Evolutionary conservation across 345 rosid genomes (phyloP), one percentile per base, ranked within the genome.

Genomic region (Populus nigra): DNA sequence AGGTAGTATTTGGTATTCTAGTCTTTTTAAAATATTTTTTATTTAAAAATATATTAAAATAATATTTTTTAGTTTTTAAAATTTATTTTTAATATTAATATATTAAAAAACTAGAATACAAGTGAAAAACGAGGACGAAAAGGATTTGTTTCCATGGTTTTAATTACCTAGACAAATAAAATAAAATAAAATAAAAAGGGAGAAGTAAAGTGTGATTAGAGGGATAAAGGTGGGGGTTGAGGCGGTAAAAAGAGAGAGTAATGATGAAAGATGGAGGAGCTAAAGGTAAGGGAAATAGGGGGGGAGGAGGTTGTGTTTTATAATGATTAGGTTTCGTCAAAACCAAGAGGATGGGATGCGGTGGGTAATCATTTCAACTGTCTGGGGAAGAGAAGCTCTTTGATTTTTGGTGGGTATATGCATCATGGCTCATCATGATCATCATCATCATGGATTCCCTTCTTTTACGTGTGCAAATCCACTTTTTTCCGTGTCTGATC

Each of bases 261-360:
- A 79, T 80, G 85, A 84, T 88, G 78, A 68, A 1, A 39, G 23
- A 7, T 20, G 27, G 80, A 53, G 74, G 50, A 47, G 72, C 68
- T 71, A 84, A 82, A 81, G 80, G 36, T 75, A 72, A 79, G 77
- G 78, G 72, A 62, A 29, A 73, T 63, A 65, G 5, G 69, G 61
- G 66, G 43, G 45, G 45, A 38, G 43, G 38, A 72, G 68, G 62
- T 50, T 27, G 69, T 41, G 71, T 66, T 50, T 76, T 33, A 47
- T 75, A 81, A 87, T 87, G 88, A 87, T 87, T 81, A 84, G 80
- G 84, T 77, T 80, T 38, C 77, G 82, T 82, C 80, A 82, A 78
- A 76, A 76, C 73, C 84, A 72, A 79, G 65, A 66, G 73, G 68
- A 65, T 12, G 83, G 68, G 68, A 72, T 72, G 88, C 76, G 80